Conservation (phyloP, 1,139 yeast species). For the Yamadazyma epiphylla region DNA sequence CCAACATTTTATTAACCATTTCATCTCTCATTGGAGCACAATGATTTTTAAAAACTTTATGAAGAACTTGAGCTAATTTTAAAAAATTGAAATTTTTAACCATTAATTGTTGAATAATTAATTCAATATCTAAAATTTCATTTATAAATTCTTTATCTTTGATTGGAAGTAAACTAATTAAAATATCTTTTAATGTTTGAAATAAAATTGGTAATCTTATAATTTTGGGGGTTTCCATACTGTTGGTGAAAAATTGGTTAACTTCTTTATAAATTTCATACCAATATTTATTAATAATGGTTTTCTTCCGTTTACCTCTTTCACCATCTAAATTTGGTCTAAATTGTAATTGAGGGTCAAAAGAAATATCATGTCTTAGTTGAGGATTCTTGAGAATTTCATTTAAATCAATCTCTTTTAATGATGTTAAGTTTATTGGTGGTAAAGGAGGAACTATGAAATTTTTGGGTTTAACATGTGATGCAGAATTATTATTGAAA, state of each 20-base stretch:
- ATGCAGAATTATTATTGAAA: slow-evolving; percentile 14
- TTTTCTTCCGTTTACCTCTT: slow-evolving; percentile 75
- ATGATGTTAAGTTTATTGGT: slow-evolving; percentile 79
- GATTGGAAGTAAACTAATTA: slow-evolving; percentile 71
- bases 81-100: slow-evolving; percentile 69
- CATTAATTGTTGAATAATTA: slow-evolving; percentile 70
- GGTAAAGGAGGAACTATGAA: slow-evolving; percentile 47
- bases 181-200: slow-evolving; percentile 71
- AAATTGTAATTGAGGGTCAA: slow-evolving; percentile 90
- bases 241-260: slow-evolving; percentile 31
- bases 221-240: slow-evolving; percentile 21
- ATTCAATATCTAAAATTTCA: slow-evolving; percentile 74
- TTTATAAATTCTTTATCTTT: slow-evolving; percentile 59
- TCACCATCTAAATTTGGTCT: slow-evolving; percentile 92
- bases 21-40: slow-evolving; percentile 96
- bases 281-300: slow-evolving; percentile 82
- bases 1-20: slow-evolving; percentile 83
- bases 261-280: slow-evolving; percentile 65
- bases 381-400: slow-evolving; percentile 92
- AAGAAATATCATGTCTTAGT: slow-evolving; percentile 85
- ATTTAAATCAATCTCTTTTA: slow-evolving; percentile 82
- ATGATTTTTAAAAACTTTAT: slow-evolving; percentile 68
- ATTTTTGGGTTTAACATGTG: slow-evolving; percentile 6
- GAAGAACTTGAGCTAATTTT: slow-evolving; percentile 66
- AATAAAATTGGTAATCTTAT: slow-evolving; percentile 65